Conservation (phyloP, 495 filamentous ascomycete genomes). For the Acidomyces sp. region DNA sequence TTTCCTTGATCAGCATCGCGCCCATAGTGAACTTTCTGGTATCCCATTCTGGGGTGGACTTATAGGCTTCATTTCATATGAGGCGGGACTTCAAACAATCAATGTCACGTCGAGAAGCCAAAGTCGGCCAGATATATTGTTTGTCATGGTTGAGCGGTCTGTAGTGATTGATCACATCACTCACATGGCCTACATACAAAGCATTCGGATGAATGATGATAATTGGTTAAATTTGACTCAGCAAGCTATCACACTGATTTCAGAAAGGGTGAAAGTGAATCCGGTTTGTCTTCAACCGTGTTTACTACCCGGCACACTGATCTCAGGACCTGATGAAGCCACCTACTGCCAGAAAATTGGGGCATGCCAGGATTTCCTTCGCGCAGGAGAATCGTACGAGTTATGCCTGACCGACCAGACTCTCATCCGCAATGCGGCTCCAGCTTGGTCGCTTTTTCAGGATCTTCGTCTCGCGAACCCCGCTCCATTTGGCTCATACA, state of each 20-base stretch:
- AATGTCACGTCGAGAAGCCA: slow-evolving; percentile 31
- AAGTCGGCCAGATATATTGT: slow-evolving; percentile 50
- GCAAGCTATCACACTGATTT: slow-evolving; percentile 8
- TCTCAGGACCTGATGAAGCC: slow-evolving; percentile 3
- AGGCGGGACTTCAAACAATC: slow-evolving; percentile 59
- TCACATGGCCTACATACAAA: slow-evolving; percentile 51
- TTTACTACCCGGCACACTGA: slow-evolving; percentile 10
- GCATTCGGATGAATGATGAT: slow-evolving; percentile 30
- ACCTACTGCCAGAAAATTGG: slow-evolving; percentile 51
- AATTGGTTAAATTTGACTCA: slow-evolving; percentile 29
- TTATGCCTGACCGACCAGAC: slow-evolving; percentile 76
- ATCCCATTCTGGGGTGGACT: slow-evolving; percentile 78
- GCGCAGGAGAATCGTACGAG: slow-evolving; percentile 80
- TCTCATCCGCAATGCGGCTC: slow-evolving; percentile 31
- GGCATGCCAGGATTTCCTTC: slow-evolving; percentile 58
- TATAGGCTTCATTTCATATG: slow-evolving; percentile 82
- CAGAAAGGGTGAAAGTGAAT: too few species aligned
- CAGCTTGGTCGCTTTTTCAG: slow-evolving; percentile 59
- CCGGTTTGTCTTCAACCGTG: too few species aligned
- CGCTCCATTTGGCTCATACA: slow-evolving; percentile 73
- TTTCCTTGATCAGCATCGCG: slow-evolving; percentile 43
- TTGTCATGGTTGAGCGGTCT: slow-evolving; percentile 66
- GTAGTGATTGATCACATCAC: slow-evolving; percentile 64
- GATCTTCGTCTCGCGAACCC: slow-evolving; percentile 60
- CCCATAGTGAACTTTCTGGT: slow-evolving; percentile 30